Evolutionary conservation across 306 rosid species (phyloP), one percentile per base, ranked within the genome.

Genomic region (Trifolium pratense): DNA sequence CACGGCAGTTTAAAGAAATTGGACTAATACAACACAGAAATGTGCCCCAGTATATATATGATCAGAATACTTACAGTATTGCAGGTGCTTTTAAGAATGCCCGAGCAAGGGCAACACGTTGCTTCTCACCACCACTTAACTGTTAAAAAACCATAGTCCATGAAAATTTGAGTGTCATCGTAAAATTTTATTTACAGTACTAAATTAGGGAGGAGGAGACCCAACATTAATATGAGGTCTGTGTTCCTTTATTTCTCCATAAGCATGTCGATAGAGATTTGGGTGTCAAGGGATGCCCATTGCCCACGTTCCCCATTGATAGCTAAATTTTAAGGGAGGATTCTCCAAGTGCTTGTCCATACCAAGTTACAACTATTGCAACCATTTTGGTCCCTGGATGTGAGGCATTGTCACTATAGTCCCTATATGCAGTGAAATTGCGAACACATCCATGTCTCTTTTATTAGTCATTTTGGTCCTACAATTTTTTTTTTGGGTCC

Each of bases 91-190:
- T 94, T 79, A 94, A 77, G 87, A 94, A 94, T 8, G 98, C 88
- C 62, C 97, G 97, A 80, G 98, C 98, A 53, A 94, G 81, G 60
- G 97, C 96, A 84, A 94, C 97, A 45, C 98, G 95, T 79, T 94
- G 98, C 88, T 94, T 94, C 86, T 94, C 97, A 20, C 98, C 98
- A 46, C 98, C 97, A 59, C 98, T 94, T 71, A 94, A 76, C 98
- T 94, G 89, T 45, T 16, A 6, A 89, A 79, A 75, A 62, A 66
- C 51, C 72, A 11, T 9, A 75, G 16, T 59, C 65, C 73, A n/a
- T 36, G 5, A 71, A 75, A 75, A 45, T 59, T 16, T 80, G 62
- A 21, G 56, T 42, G 70, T 40, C 7, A 2, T 71, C 26, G 14
- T 40, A 83, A 60, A 36, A 16, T 53, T 78, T 7, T 56, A 15